phyloP scores from a whole-genome alignment of 169 alveolate species.

The Theileria luwenshuni region DNA sequence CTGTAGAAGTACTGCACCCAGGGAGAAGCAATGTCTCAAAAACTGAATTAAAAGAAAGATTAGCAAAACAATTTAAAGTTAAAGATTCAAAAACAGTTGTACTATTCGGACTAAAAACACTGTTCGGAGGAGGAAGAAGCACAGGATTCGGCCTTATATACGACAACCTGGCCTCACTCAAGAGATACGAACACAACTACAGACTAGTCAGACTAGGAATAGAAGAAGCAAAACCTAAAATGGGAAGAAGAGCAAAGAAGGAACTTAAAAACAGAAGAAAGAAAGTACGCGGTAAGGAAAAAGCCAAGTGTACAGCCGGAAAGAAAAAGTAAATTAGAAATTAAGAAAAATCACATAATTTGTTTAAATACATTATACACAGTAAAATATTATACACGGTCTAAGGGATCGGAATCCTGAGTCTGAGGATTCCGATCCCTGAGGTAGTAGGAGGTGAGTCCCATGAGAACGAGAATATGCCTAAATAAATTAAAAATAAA shows the following conservation, averaged over 20 bases:
- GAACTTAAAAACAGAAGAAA: constrained; percentile 87
- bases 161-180: constrained; percentile 87
- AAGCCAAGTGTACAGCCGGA: constrained; percentile 70
- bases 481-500: constrained; percentile 30
- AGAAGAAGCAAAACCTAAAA: constrained; percentile 74
- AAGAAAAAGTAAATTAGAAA: constrained; percentile 66
- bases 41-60: constrained; percentile 85
- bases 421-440: no score
- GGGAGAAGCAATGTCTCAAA: constrained; percentile 89
- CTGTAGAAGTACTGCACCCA: constrained; percentile 91
- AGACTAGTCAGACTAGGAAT: constrained; percentile 86
- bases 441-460: constrained; percentile 67
- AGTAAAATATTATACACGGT: no score
- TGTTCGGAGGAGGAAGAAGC: constrained; percentile 95
- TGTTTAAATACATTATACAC: no score
- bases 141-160: constrained; percentile 93
- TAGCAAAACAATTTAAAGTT: constrained; percentile 87
- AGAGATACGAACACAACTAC: constrained; percentile 86
- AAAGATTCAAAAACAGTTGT: constrained; percentile 85
- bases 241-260: constrained; percentile 87
- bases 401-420: no score
- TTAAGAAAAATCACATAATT: no score
- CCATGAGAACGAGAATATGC: constrained; percentile 74
- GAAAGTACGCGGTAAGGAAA: constrained; percentile 81
- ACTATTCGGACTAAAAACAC: constrained; percentile 90